Evolutionary conservation across 306 rosid genomes (phyloP), one percentile per base, ranked within the genome.

Genomic region (Erythrophleum fordii): DNA sequence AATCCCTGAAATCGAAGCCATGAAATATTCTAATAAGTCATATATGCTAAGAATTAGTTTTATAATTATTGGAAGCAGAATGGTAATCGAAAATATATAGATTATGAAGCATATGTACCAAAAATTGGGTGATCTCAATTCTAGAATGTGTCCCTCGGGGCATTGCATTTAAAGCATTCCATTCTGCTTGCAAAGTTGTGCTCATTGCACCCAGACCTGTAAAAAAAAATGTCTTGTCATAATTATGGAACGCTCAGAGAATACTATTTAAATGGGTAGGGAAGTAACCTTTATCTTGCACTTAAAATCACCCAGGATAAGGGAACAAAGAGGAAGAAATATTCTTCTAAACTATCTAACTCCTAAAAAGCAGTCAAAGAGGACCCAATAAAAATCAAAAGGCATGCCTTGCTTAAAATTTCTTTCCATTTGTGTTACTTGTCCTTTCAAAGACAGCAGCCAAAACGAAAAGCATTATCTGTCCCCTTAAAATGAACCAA

Each of bases 161-260:
- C 99, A 69, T 84, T 93, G 95, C 99, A 95, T 90, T 91, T 91
- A 73, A 93, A 95, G 60, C 99, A 95, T 78, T 95, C 99, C 88
- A 89, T 91, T 87, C 99, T 80, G 90, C 97, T 95, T 0, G 99
- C 99, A 73, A 95, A 95, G 89, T 95, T 95, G 87, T 95, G 99
- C 72, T 95, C 99, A 74, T 93, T 95, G 88, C 99, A 95, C 44
- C 99, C 98, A 49, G 82, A 87, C 90, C 99, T 95, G 86, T 58
- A 60, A 26, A 34, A 49, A 3, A 10, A 3, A 41, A 14, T 2
- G 2, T 12, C 0, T 61, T 37, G 68, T 16, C 42, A 61, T 14
- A 29, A 1, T 61, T 9, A 29, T 16, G 68, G 20, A 61, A 61
- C 22, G 29, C 14, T 20, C 68, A 16, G 68, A 37, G 0, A 29